Evolutionary conservation across 768 basidiomycete species (phyloP), one percentile per base, ranked within the genome.

Genomic region (Lactarius tabidus): DNA sequence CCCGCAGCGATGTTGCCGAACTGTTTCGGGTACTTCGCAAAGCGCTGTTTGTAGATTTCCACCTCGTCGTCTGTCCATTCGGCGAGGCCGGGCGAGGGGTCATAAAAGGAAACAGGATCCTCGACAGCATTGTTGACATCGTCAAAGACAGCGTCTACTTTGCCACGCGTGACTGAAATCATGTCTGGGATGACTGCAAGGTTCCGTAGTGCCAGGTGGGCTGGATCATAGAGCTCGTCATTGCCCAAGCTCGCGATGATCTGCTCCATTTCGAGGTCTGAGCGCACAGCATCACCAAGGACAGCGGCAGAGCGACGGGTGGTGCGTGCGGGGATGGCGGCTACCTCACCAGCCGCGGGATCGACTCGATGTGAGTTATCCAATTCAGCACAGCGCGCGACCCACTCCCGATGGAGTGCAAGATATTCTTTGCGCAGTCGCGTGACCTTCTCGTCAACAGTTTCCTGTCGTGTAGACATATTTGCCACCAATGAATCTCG

Each of bases 201-300:
- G 67, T 97, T 97, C 67, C 85, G 82, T 61, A 86, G 79, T 5
- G 93, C 91, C n/a, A 97, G 85, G 67, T 91, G 85, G 68, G 85
- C 90, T 0, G 95, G 93, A 75, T 98, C 95, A n/a, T 89, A 91
- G 35, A 92, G 85, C 65, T 96, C 95, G 68, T 96, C 93, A 70
- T 89, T 90, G 29, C 93, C 94, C 45, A 97, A 79, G 71, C 89
- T 92, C n/a, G 93, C 93, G 63, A 98, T 90, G 72, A 98, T 94
- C 76, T 95, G 93, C 72, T 97, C 92, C 86, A 97, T 95, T 79
- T 98, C 96, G 63, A 96, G 82, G 75, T 98, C 95, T 20, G 95
- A 94, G 5, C 93, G 88, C 18, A 95, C 95, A 17, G 92, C 88
- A 75, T 97, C 95, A 31, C 92, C 92, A 67, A 91, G 77, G 51